Percentiles rank a stretch among this genome's conserved stretches.
Evolutionary conservation across 257 asterid genomes (phyloP).

Genomic region (Cinchona pubescens): DNA sequence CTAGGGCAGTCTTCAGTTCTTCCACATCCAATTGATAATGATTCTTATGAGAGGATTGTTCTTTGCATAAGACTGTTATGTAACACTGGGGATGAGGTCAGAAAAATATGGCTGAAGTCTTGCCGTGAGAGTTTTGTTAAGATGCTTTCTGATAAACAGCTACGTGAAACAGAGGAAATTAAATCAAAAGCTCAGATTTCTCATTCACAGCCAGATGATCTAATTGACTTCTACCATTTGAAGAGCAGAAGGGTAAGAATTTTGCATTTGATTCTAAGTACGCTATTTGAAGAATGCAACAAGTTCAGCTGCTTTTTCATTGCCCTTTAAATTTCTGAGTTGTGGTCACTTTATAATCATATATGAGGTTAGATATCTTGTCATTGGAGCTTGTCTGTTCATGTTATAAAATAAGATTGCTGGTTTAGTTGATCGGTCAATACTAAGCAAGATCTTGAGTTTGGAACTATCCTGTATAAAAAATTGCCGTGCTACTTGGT

Average conservation of each 20-base stretch:
- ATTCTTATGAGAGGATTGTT: conserved; percentile 77
- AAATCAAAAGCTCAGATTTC: conserved; percentile 78
- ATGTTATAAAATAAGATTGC: not conserved
- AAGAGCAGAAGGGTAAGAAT: conserved; percentile 80
- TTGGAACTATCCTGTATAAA: conserved; percentile 1
- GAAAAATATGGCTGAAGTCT: conserved; percentile 81
- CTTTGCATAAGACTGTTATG: conserved; percentile 76
- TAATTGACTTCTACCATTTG: conserved; percentile 91
- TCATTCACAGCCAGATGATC: conserved; percentile 90
- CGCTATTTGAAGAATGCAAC: not conserved
- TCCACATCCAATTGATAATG: conserved; percentile 90
- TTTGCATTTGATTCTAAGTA: conserved; percentile 14
- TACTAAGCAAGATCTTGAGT: not conserved
- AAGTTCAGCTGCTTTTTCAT: not conserved
- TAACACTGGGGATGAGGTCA: conserved; percentile 60
- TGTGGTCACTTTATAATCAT: not conserved
- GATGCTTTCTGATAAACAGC: conserved; percentile 92
- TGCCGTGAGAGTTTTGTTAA: conserved; percentile 89
- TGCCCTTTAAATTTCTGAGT: not conserved
- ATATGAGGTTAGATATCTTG: not conserved
- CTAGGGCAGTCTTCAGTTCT: conserved; percentile 86
- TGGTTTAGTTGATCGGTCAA: not conserved
- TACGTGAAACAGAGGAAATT: conserved; percentile 83
- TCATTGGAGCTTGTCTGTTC: not conserved
- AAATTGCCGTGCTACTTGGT: not conserved